Conservation (phyloP, 805 yeast species). For the Lachancea meyersii region DNA sequence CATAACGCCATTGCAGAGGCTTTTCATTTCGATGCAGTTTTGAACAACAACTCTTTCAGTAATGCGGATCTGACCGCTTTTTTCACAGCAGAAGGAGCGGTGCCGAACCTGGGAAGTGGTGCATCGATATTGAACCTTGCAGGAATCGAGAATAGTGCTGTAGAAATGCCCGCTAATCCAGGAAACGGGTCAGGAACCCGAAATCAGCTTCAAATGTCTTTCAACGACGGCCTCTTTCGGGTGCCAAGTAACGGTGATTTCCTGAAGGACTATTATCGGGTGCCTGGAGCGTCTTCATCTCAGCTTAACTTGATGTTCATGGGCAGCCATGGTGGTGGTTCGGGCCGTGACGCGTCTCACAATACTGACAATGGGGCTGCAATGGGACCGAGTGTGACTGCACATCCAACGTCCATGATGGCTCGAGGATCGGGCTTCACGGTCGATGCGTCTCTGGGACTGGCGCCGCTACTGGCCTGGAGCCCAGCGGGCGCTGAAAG, state of each 20-base stretch:
- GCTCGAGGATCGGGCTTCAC: conserved; percentile 48
- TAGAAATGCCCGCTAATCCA: neutral
- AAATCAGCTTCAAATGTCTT: neutral
- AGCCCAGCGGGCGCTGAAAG: conserved; percentile 9
- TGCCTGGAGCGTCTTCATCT: conserved; percentile 14
- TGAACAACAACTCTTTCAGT: conserved; percentile 24
- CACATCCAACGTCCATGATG: conserved; percentile 2
- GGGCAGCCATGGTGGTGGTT: conserved; percentile 1
- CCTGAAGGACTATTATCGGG: conserved; percentile 17
- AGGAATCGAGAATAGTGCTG: neutral
- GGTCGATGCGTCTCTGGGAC: conserved; percentile 76
- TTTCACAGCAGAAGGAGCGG: conserved; percentile 10
- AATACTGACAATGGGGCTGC: neutral
- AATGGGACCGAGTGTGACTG: neutral
- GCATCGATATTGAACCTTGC: conserved; percentile 4
- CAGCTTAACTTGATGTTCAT: conserved; percentile 14
- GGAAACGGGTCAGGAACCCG: neutral
- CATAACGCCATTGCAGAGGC: conserved; percentile 26
- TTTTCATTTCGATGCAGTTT: conserved; percentile 29
- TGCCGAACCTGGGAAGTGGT: conserved; percentile 5
- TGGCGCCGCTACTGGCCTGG: conserved; percentile 59
- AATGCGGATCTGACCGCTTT: conserved; percentile 20
- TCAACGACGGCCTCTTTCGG: conserved; percentile 20
- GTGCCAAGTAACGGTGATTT: conserved; percentile 27
- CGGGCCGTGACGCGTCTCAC: neutral